Percentiles rank a stretch among this genome's conserved stretches.
phyloP scores from a whole-genome alignment of 2,329 filamentous ascomycete genomes.

The Zarea fungicola region DNA sequence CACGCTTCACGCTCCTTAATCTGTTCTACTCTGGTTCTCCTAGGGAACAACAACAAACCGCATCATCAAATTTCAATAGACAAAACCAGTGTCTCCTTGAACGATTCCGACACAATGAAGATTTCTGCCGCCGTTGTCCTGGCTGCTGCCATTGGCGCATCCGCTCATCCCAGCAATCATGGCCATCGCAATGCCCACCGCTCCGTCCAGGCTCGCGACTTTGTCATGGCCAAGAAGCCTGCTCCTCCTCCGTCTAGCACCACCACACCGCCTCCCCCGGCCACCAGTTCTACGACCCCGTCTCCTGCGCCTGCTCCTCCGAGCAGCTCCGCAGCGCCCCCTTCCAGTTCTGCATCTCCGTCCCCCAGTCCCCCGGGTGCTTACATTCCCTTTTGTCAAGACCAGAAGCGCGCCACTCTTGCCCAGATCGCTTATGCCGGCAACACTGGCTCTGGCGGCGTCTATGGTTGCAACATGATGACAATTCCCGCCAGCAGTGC shows the following conservation, averaged over 20 bases:
- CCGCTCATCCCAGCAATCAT: slow-evolving; percentile 36
- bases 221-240: slow-evolving; percentile 31
- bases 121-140: slow-evolving; percentile 33
- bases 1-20: slow-evolving; percentile 15
- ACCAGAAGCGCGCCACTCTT: slow-evolving; percentile 40
- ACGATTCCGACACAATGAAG: slow-evolving; percentile 32
- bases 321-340: slow-evolving; percentile 7
- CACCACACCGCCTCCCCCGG: neutral
- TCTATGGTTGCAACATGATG: slow-evolving; percentile 51
- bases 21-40: slow-evolving; percentile 10
- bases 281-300: slow-evolving; percentile 10
- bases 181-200: slow-evolving; percentile 31
- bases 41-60: slow-evolving; percentile 3
- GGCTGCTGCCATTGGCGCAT: slow-evolving; percentile 36
- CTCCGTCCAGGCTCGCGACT: slow-evolving; percentile 27
- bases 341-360: neutral
- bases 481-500: slow-evolving; percentile 31
- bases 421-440: slow-evolving; percentile 43
- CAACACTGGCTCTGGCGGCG: slow-evolving; percentile 34
- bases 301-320: neutral
- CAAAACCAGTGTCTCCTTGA: neutral
- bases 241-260: slow-evolving; percentile 16
- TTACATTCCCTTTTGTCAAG: no score
- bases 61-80: neutral
- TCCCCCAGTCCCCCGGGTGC: no score